Evolutionary conservation across 768 basidiomycete species (phyloP), one percentile per base, ranked within the genome.

Genomic region (Hydnomerulius pinastri): DNA sequence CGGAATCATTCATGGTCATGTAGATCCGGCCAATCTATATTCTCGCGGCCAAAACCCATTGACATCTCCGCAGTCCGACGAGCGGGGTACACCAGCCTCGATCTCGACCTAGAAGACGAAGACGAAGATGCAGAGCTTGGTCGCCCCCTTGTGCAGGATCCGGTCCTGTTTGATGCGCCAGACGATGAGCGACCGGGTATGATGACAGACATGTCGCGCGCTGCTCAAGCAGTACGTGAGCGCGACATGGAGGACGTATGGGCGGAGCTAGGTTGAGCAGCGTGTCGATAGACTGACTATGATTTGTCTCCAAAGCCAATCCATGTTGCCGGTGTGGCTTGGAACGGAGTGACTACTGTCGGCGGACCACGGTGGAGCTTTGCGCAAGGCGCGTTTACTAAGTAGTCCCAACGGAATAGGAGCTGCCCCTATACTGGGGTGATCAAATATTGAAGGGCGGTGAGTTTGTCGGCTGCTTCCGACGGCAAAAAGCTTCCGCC

Each of bases 11-110:
- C 48, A 58, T 50, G 23, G 51, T 42, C 7, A 52, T 11, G 12
- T 40, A 92, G 90, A 70, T 92, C 90, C 36, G 90, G 90, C 0
- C 90, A 91, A 62, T 92, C 90, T 3, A 92, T 93, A 67, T 93
- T 92, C 68, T 82, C 90, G 25, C 81, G 83, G 50, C 90, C 90
- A 15, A 92, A 85, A 58, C 90, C 89, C 2, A 93, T 93, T 57
- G 90, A 92, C 63, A 85, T 92, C 57, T 83, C 82, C 45, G 75
- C 81, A 17, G 80, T 86, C 9, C 80, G 87, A 40, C 71, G 85
- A 39, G 81, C 85, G 11, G 83, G 87, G 9, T 81, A 80, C 59
- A 67, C 48, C 24, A 73, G 71, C 43, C 77, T 90, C 46, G 90
- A 92, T 65, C 75, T 90, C 48, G 91, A 89, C 55, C 72, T 87